Evolutionary conservation across 257 asterid species (phyloP).

Genomic region (Gentiana straminea): DNA sequence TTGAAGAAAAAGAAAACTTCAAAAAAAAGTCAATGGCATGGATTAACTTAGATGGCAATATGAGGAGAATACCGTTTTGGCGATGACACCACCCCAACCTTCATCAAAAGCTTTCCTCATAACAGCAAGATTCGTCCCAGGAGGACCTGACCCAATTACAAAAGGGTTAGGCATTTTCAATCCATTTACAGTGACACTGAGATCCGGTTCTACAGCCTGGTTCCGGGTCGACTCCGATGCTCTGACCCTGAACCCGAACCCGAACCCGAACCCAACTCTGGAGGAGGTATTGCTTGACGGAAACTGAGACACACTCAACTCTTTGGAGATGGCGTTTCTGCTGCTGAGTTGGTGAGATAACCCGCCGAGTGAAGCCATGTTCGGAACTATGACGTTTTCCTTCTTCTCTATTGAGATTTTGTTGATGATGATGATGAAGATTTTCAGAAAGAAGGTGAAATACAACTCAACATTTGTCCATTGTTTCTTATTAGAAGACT

Average conservation of each 20-base stretch:
- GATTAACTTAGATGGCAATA: neutral
- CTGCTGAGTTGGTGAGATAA: constrained; percentile 15
- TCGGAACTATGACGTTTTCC: neutral
- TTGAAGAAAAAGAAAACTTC: neutral
- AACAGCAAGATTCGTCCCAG: constrained; percentile 88
- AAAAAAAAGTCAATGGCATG: neutral
- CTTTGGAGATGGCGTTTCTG: constrained; percentile 16
- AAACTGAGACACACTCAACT: constrained; percentile 22
- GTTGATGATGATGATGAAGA: neutral
- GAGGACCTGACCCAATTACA: constrained; percentile 98
- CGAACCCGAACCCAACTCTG: constrained; percentile 29
- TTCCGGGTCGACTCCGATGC: constrained; percentile 19
- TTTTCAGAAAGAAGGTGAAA: neutral
- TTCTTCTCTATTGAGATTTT: too few relatives aligned
- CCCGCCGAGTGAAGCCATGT: constrained; percentile 18
- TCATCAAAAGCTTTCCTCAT: constrained; percentile 96
- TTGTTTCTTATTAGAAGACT: too few relatives aligned
- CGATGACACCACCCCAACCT: constrained; percentile 99
- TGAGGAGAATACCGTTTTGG: constrained; percentile 61
- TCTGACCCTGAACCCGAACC: constrained; percentile 32
- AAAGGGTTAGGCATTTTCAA: constrained; percentile 92
- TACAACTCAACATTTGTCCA: neutral
- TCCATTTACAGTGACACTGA: constrained; percentile 82
- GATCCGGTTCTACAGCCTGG: constrained; percentile 61
- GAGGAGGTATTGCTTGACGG: constrained; percentile 10